Conservation (phyloP, 495 filamentous ascomycete species). For the Amphirosellinia nigrospora region DNA sequence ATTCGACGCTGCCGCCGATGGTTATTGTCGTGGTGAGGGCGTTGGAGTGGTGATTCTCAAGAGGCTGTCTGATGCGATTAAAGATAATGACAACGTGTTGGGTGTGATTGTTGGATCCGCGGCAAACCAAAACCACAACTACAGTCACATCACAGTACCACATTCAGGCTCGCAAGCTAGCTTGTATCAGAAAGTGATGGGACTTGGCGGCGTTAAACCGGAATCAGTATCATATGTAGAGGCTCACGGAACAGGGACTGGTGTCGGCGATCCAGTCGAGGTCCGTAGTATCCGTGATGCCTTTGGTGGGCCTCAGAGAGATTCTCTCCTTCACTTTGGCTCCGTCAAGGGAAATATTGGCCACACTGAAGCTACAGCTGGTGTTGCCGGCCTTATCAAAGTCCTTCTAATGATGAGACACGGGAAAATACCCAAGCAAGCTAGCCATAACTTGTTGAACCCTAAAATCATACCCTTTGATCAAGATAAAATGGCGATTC, state of each 20-base stretch:
- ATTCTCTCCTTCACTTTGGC: conserved; percentile 37
- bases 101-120: conserved; percentile 56
- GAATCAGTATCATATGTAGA: conserved; percentile 72
- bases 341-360: conserved; percentile 61
- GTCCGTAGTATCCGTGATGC: conserved; percentile 28
- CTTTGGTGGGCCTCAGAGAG: conserved; percentile 35
- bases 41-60: conserved; percentile 58
- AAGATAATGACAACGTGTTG: conserved; percentile 52
- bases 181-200: conserved; percentile 38
- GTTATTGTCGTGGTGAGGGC: conserved; percentile 65
- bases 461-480: conserved; percentile 42
- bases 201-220: conserved; percentile 44
- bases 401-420: conserved; percentile 57
- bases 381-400: conserved; percentile 53
- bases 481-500: conserved; percentile 45
- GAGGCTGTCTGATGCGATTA: conserved; percentile 48
- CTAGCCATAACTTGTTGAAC: conserved; percentile 50
- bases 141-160: conserved; percentile 43
- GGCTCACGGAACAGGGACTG: conserved; percentile 79
- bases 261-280: conserved; percentile 63
- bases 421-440: conserved; percentile 48
- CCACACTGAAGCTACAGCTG: conserved; percentile 58
- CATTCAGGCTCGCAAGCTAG: conserved; percentile 34
- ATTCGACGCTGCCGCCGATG: conserved; percentile 57
- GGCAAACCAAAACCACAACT: conserved; percentile 50